Evolutionary conservation across 768 basidiomycete genomes (phyloP), one percentile per base, ranked within the genome.

Genomic region (Galerina sulciceps): DNA sequence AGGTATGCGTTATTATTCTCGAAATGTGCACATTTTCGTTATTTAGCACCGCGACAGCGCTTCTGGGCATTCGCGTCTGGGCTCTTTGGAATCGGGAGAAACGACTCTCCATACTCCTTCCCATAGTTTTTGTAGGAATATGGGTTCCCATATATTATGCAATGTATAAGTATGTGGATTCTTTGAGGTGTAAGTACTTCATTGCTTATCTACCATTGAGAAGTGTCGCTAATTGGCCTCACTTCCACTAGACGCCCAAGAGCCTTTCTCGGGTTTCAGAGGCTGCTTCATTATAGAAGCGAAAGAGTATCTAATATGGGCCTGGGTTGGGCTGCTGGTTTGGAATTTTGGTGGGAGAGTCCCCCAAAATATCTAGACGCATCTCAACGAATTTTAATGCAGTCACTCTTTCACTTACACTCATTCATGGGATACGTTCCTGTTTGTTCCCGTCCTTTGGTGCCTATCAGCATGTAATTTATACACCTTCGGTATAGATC

Each of bases 41-140:
- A 43, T 41, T 26, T 26, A n/a, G 4, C 3, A 23, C 9, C 10
- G 26, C 26, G 17, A n/a, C 42, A 55, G 53, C 36, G 9, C 43
- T 55, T 31, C 53, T 55, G 18, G 45, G 42, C 23, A 44, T 55
- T 13, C 53, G 53, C 44, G 53, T 55, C 5, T 55, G 53, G 53
- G 53, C 53, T 9, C 47, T 62, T 1, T 62, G 60, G 56, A 53
- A 42, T 26, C 51, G 56, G 6, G 49, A 53, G 17, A 58, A 26
- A 46, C 10, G 26, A 8, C 41, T 62, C 9, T 43, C 52, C 8
- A 44, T 37, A 6, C 14, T 44, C 36, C 46, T 62, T 37, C 34
- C 47, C 13, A 43, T 53, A 2, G 35, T 48, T 18, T 57, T 55
- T 26, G 34, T 45, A 1, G n/a, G 42, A 1, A 46, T 55, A 14